A percentile compares a stretch with the other conserved stretches of the same genome.
These are phyloP conservation scores for Mycena latifolia DNA, from an alignment of 768 basidiomycete genomes.

Conservation along the genomic window DNA sequence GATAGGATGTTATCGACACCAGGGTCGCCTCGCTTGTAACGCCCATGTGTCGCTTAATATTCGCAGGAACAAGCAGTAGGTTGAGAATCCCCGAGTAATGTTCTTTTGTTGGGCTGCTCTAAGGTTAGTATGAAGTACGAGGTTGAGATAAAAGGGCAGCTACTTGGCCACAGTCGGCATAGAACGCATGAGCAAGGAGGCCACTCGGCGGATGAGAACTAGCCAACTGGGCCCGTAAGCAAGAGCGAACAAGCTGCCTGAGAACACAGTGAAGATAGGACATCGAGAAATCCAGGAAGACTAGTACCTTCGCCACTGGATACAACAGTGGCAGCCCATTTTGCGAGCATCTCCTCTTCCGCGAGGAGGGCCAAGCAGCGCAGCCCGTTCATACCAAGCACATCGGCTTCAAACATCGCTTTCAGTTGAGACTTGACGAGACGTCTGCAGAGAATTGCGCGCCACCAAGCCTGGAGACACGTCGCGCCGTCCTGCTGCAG, in stretches of 20 bases:
- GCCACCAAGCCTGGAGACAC: constrained; percentile 1
- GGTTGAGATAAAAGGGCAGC: neutral
- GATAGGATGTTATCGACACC: neutral
- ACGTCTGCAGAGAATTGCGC: neutral
- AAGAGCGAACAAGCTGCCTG: neutral
- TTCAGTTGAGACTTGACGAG: neutral
- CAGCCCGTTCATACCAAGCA: neutral
- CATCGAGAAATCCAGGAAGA: too few relatives aligned
- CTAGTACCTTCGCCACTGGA: neutral
- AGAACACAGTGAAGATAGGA: neutral
- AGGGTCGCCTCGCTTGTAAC: neutral
- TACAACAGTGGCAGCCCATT: neutral
- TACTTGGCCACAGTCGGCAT: neutral
- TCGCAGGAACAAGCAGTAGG: neutral
- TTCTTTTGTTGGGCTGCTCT: neutral
- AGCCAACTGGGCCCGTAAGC: constrained; percentile 6
- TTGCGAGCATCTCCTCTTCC: neutral
- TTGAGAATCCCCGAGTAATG: neutral
- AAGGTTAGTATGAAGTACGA: neutral
- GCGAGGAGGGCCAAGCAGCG: neutral
- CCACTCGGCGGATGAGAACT: constrained; percentile 5
- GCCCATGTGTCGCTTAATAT: neutral
- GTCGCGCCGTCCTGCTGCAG: neutral
- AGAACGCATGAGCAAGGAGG: neutral
- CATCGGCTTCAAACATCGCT: neutral